A percentile compares a stretch with the other conserved stretches of the same genome.
phyloP scores from a whole-genome alignment of 2,329 filamentous ascomycete genomes.

The Allantophomopsis cytisporea region DNA sequence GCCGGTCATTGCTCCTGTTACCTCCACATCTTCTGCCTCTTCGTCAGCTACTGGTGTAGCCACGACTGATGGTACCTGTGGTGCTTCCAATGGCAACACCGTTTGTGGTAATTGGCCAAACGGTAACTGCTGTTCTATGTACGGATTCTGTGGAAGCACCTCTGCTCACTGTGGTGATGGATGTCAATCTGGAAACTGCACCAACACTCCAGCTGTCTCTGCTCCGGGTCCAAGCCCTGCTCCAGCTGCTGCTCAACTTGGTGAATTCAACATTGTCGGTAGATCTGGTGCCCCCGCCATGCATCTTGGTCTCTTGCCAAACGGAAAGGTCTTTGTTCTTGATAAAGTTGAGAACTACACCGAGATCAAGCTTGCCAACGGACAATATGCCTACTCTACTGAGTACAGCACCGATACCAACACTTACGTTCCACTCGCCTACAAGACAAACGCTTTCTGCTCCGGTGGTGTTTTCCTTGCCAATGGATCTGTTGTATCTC shows the following conservation, averaged over 20 bases:
- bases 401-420: conserved; percentile 41
- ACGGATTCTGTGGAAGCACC: conserved; percentile 34
- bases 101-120: conserved; percentile 36
- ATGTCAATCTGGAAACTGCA: conserved; percentile 39
- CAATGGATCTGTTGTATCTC: conserved; percentile 37
- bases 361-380: conserved; percentile 35
- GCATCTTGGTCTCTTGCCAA: conserved; percentile 45
- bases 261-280: conserved; percentile 33
- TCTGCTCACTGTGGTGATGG: conserved; percentile 39
- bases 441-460: conserved; percentile 47
- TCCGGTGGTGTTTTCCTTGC: conserved; percentile 43
- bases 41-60: conserved; percentile 16
- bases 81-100: conserved; percentile 29
- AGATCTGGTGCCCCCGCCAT: conserved; percentile 47
- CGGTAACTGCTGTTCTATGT: conserved; percentile 41
- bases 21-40: conserved; percentile 7
- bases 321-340: conserved; percentile 43
- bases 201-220: conserved; percentile 21
- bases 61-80: conserved; percentile 39
- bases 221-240: conserved; percentile 22
- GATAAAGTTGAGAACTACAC: conserved; percentile 53
- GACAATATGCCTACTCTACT: conserved; percentile 42
- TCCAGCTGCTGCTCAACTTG: conserved; percentile 27
- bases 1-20: conserved; percentile 11
- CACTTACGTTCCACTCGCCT: conserved; percentile 28